Evolutionary conservation across 2,329 filamentous ascomycete genomes (phyloP).

Genomic region (Chrysoporthe cubensis): DNA sequence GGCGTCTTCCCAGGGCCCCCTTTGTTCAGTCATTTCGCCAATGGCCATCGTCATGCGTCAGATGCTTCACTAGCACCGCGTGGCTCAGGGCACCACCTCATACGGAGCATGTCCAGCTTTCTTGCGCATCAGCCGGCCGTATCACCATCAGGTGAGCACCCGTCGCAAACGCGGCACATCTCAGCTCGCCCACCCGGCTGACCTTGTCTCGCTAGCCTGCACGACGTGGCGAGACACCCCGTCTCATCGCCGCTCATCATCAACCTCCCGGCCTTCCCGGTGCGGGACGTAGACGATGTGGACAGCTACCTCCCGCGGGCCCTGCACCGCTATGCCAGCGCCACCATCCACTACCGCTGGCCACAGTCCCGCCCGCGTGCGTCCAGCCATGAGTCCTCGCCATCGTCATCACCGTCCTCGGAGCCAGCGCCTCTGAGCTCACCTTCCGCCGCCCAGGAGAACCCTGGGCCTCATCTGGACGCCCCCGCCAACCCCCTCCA

Average conservation of each 20-base stretch:
- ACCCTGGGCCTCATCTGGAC: neutral
- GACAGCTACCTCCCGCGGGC: constrained; percentile 44
- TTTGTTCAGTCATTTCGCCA: neutral
- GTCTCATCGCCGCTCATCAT: constrained; percentile 53
- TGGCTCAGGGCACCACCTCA: constrained; percentile 15
- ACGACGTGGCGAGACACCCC: constrained; percentile 47
- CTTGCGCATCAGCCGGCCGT: constrained; percentile 53
- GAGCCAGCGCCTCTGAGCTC: neutral
- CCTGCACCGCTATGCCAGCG: constrained; percentile 49
- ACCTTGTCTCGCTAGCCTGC: constrained; percentile 45
- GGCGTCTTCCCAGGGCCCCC: neutral
- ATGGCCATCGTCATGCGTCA: neutral
- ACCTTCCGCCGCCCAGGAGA: neutral
- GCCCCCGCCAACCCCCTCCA: constrained; percentile 33
- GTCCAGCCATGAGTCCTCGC: neutral
- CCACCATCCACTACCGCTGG: constrained; percentile 66
- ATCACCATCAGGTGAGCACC: constrained; percentile 54
- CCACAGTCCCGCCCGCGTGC: constrained; percentile 28
- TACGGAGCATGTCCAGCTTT: constrained; percentile 49
- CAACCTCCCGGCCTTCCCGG: constrained; percentile 57
- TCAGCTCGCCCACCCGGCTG: constrained; percentile 29
- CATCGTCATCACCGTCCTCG: neutral
- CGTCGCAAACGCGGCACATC: constrained; percentile 9
- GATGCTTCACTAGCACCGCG: constrained; percentile 18
- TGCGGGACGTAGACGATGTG: constrained; percentile 32